Evolutionary conservation across 23 red algal genomes (phyloP), one percentile per base, ranked within the genome.

Genomic region (Pyropia haitanensis): DNA sequence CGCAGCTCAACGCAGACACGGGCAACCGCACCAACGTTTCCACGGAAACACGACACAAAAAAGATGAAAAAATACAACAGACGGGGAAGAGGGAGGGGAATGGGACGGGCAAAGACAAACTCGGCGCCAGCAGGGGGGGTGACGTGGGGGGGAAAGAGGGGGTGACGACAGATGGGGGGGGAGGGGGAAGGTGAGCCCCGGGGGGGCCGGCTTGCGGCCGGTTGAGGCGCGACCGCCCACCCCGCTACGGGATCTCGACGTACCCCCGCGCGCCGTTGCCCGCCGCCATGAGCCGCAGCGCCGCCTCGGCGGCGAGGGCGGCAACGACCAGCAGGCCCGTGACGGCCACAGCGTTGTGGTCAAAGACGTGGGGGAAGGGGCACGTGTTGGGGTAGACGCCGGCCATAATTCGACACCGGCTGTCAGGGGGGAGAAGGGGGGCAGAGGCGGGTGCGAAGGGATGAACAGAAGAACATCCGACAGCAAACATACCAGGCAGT

Each of bases 261-360:
- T 95, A 95, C 6, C 75, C 82, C 54, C 68, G 39, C 48, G 67
- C 79, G n/a, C 84, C 90, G 2, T 65, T 78, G 16, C 84, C 84
- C 1, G 81, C 90, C 24, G 90, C 90, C 90, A 95, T 95, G 28
- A 95, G 55, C 49, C 90, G 71, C 68, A 95, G 51, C 0, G 83
- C 82, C 3, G 82, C 90, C 51, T 95, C 90, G 27, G 90, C 82
- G 13, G 72, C 70, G 32, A 95, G 75, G 32, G 88, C 78, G 50
- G 88, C 88, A 2, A 64, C 84, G 0, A 83, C 33, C 32, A 95
- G 34, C 19, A 95, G 69, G 53, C 78, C 60, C 17, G 82, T n/a
- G 1, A 58, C 65, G 34, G 76, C 70, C 56, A 95, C 53, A 12
- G 82, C 80, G 57, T 95, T 95, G 76, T 95, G 90, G 54, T 95